Evolutionary conservation across 345 rosid species (phyloP).

Genomic region (Chamaenerion angustifolium): DNA sequence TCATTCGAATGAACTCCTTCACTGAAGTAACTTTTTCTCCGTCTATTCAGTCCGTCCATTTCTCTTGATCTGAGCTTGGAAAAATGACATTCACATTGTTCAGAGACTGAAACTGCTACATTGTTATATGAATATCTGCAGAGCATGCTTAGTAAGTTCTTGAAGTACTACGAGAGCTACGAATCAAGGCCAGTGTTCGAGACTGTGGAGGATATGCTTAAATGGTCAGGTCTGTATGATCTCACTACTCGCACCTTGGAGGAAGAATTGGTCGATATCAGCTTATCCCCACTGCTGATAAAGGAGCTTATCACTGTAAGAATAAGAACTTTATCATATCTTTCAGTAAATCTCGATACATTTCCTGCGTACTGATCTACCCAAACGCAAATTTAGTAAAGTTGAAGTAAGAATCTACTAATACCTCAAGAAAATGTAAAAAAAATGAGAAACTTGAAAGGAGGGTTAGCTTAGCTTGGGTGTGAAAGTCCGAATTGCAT

Average conservation of each 20-base stretch:
- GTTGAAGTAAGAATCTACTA: too few species aligned
- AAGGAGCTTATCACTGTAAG: constrained; percentile 72
- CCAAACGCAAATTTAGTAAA: neutral
- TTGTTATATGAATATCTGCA: constrained; percentile 18
- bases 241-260: constrained; percentile 51
- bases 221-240: constrained; percentile 68
- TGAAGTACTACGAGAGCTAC: constrained; percentile 56
- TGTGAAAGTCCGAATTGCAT: too few species aligned
- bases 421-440: too few species aligned
- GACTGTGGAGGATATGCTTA: constrained; percentile 78
- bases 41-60: neutral
- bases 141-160: constrained; percentile 42
- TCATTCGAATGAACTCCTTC: constrained; percentile 52
- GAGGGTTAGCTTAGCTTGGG: too few species aligned
- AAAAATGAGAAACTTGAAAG: too few species aligned
- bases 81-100: neutral
- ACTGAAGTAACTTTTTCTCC: constrained; percentile 30
- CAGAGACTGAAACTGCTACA: neutral
- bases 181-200: constrained; percentile 62
- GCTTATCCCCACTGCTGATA: constrained; percentile 43
- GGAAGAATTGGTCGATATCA: constrained; percentile 33
- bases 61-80: neutral
- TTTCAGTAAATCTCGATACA: too few species aligned
- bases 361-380: neutral
- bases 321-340: neutral